These are phyloP conservation scores for Podospora pseudocomata DNA, from an alignment of 495 filamentous ascomycete genomes.

Conservation along the genomic window DNA sequence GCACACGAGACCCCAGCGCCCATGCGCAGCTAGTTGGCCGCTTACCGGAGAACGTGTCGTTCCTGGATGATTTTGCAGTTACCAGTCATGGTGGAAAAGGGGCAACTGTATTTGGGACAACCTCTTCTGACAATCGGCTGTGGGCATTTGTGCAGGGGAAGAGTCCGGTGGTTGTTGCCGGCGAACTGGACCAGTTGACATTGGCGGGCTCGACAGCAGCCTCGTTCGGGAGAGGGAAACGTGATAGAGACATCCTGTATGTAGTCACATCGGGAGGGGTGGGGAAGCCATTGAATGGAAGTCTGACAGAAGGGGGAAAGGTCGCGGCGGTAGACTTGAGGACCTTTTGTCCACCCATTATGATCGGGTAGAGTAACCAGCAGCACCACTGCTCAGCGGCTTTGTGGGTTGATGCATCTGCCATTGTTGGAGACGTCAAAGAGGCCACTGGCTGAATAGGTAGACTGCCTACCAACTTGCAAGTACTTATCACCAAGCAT, in stretches of 20 bases:
- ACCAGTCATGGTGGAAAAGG: neutral
- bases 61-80: slow-evolving; percentile 5
- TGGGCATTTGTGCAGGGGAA: neutral
- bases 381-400: too few relatives aligned
- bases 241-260: neutral
- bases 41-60: neutral
- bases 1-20: neutral
- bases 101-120: neutral
- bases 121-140: neutral
- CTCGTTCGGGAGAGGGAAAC: neutral
- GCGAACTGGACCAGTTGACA: neutral
- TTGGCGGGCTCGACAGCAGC: neutral
- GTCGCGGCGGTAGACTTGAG: neutral
- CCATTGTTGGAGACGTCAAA: too few relatives aligned
- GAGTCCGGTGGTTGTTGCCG: neutral
- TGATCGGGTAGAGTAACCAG: too few relatives aligned
- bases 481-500: neutral
- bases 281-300: neutral
- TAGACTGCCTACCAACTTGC: too few relatives aligned
- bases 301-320: neutral
- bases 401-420: too few relatives aligned
- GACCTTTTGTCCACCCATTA: neutral
- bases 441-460: too few relatives aligned
- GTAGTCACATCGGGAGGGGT: neutral
- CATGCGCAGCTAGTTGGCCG: neutral